Conservation (phyloP, 75 land plant species). For the Pinus taeda region DNA sequence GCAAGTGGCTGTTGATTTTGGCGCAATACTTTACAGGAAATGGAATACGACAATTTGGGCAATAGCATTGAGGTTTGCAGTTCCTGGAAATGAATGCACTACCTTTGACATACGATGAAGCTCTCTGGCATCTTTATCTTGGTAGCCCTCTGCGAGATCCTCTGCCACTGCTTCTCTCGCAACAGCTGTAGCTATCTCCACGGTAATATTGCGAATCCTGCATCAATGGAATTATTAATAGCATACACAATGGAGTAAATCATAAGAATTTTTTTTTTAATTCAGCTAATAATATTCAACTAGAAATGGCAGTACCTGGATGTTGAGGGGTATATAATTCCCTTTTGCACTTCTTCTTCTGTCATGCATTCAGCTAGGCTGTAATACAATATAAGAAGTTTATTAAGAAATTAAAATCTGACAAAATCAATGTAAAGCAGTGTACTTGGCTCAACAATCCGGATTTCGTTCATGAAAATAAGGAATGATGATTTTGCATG, state of each 20-base stretch:
- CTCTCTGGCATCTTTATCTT: conserved; percentile 70
- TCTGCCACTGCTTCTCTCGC: conserved; percentile 84
- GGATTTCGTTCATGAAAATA: not conserved
- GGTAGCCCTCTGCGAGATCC: conserved; percentile 92
- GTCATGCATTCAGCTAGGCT: conserved; percentile 91
- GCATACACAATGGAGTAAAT: conserved; percentile 5
- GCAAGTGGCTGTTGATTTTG: not conserved
- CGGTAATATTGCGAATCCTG: conserved; percentile 94
- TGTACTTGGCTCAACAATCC: not conserved
- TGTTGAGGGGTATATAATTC: conserved; percentile 81
- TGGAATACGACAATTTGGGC: not conserved
- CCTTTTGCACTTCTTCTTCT: conserved; percentile 75
- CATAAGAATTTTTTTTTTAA: not conserved
- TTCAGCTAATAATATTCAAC: too few species aligned
- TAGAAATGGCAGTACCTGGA: conserved; percentile 52
- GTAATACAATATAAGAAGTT: conserved; percentile 14
- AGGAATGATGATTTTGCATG: not conserved
- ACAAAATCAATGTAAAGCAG: not conserved
- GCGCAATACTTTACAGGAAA: not conserved
- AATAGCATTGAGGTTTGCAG: not conserved
- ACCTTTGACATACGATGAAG: conserved; percentile 61
- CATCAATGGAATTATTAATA: not conserved
- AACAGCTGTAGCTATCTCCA: conserved; percentile 87
- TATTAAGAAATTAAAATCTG: not conserved
- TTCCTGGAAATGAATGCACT: not conserved